Conservation (phyloP, 192 early-diverging fungal genomes). For the Coemansia sp. region DNA sequence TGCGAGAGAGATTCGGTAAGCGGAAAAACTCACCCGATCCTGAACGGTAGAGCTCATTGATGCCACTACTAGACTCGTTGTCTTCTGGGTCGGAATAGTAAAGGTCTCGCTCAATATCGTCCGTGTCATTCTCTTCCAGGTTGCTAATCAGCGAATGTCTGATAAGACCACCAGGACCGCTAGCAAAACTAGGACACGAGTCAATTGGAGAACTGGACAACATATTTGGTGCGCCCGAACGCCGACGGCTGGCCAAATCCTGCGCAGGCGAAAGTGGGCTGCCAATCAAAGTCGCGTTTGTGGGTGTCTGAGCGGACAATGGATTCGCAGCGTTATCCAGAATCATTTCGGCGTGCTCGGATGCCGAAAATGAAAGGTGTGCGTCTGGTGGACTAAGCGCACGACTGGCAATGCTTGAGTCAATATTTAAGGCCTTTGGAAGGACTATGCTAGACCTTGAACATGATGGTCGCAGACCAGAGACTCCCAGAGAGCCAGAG, state of each 20-base stretch:
- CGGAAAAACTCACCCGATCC: constrained; percentile 37
- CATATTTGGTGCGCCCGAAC: too few relatives aligned
- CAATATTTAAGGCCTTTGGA: background rate
- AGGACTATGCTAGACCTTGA: background rate
- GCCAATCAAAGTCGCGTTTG: too few relatives aligned
- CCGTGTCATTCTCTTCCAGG: background rate
- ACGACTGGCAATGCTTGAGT: constrained; percentile 15
- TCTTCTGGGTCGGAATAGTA: constrained; percentile 14
- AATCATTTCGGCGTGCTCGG: too few relatives aligned
- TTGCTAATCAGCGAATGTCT: too few relatives aligned
- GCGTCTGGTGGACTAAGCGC: constrained; percentile 4
- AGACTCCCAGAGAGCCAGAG: constrained; percentile 12
- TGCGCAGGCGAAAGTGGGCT: too few relatives aligned
- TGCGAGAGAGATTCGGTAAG: constrained; percentile 31
- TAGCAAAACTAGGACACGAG: too few relatives aligned
- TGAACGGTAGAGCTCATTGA: constrained; percentile 26
- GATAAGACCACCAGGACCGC: too few relatives aligned
- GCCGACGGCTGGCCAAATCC: too few relatives aligned
- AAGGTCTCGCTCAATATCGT: background rate
- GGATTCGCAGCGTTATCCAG: too few relatives aligned
- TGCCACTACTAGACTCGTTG: constrained; percentile 18
- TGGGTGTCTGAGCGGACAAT: too few relatives aligned
- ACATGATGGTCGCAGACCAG: constrained; percentile 4
- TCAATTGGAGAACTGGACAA: too few relatives aligned
- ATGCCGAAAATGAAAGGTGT: too few relatives aligned